phyloP scores from a whole-genome alignment of 2,329 filamentous ascomycete genomes.

The Botrytis deweyae region DNA sequence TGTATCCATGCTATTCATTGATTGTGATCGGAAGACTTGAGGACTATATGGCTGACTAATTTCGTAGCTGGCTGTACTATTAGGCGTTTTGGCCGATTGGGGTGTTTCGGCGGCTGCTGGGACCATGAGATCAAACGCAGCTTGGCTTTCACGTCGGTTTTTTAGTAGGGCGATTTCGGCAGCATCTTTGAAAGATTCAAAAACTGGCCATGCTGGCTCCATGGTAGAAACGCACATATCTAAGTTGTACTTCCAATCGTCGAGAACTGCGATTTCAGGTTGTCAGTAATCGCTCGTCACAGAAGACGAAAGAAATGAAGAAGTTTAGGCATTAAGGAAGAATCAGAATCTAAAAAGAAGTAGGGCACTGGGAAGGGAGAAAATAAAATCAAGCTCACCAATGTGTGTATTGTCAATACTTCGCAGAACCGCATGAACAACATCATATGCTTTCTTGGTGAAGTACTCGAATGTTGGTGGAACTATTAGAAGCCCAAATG shows the following conservation, averaged over 20 bases:
- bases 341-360: background rate
- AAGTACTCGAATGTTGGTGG: constrained; percentile 45
- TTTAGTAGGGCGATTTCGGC: constrained; percentile 24
- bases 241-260: constrained; percentile 37
- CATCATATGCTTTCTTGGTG: constrained; percentile 40
- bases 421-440: constrained; percentile 34
- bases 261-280: constrained; percentile 20
- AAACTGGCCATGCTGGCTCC: constrained; percentile 36
- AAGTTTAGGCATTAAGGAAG: background rate
- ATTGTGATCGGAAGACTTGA: constrained; percentile 27
- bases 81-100: constrained; percentile 32
- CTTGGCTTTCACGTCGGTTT: constrained; percentile 34
- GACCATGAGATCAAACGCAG: constrained; percentile 34
- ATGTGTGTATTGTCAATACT: constrained; percentile 37
- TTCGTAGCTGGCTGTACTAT: constrained; percentile 31
- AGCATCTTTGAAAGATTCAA: constrained; percentile 32
- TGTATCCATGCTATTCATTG: constrained; percentile 16
- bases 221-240: constrained; percentile 35
- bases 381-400: background rate
- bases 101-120: constrained; percentile 30
- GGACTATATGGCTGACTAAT: constrained; percentile 28
- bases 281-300: background rate
- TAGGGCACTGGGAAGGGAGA: background rate
- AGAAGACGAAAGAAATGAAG: background rate
- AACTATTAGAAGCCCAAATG: constrained; percentile 43